Base-by-base conservation (phyloP, 768 basidiomycete species). In the Trametes sanguinea region DNA sequence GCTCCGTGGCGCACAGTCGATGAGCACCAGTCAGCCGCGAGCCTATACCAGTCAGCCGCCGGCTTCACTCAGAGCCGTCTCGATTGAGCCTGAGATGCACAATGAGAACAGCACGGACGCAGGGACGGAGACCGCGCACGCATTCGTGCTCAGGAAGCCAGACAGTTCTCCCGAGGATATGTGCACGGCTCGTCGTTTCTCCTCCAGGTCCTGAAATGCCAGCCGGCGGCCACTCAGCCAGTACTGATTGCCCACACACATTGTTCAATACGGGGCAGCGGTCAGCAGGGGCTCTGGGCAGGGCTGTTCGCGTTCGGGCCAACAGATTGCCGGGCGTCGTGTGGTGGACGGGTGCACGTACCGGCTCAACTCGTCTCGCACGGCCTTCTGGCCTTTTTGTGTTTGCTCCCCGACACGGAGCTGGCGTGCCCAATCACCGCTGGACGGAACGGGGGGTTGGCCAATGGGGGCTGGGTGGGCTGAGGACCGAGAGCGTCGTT, bases 291-390 rank as follows among this genome's bases (percentile, higher is more conserved):
- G 22, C 22, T 22, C 22, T 39, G 39, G 7, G 13, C 39, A 39
- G 39, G 39, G 13, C 50, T 11, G 16, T 45, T 39, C 16, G 35
- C 4, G 10, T 42, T 37, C 10, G 57, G 48, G 10, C 27, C 30
- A 44, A 44, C 14, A 4, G 30, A 17, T 22, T 14, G 42, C 48
- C 57, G 48, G 42, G 8, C 7, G 40, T 50, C 48, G 35, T 7
- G 14, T 14, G 10, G 46, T 9, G 6, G 47, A 27, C 57, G 48
- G 47, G 22, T 29, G 0, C 30, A 33, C 32, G 40, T 58, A 5
- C 22, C 57, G 57, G 57, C 57, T 58, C 35, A 58, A 58, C 48
- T 44, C 40, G 39, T 17, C 27, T 42, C 39, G 35, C 47, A 40
- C 3, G 13, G 2, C 43, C 16, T 46, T 30, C 37, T 17, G 27